Percentiles rank a stretch among this genome's conserved stretches.
phyloP scores from a whole-genome alignment of 2,329 filamentous ascomycete species.

The Scytalidium lignicola region DNA sequence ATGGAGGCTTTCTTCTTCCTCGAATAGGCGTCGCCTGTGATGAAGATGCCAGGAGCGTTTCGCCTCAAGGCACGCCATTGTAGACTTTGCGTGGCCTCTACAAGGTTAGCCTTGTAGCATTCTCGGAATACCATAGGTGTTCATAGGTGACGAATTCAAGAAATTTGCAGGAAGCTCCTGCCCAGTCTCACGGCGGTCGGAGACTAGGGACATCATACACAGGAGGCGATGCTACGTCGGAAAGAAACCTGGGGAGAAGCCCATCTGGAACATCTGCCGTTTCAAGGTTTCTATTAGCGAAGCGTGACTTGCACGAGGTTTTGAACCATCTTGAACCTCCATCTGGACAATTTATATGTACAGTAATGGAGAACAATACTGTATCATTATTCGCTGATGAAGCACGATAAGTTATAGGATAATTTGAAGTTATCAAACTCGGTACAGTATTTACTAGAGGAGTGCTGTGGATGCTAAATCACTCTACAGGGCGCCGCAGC shows the following conservation, averaged over 20 bases:
- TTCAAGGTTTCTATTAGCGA: not conserved
- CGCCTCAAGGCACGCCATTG: not conserved
- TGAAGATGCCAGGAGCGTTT: not conserved
- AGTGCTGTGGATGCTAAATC: too few species aligned
- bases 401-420: too few species aligned
- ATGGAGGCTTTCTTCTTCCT: not conserved
- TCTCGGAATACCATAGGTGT: not conserved
- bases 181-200: constrained; percentile 23
- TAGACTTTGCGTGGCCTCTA: not conserved
- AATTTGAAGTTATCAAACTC: too few species aligned
- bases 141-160: not conserved
- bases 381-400: too few species aligned
- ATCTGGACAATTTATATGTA: too few species aligned
- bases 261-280: not conserved
- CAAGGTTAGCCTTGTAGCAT: not conserved
- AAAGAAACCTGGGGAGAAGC: not conserved
- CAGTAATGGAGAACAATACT: too few species aligned
- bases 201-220: constrained; percentile 16
- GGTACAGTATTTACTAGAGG: too few species aligned
- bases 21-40: not conserved
- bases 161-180: constrained; percentile 3
- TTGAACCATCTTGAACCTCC: not conserved
- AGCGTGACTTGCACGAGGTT: not conserved
- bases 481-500: too few species aligned
- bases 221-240: constrained; percentile 4